phyloP scores from a whole-genome alignment of 345 rosid species.

The Psidium guajava region DNA sequence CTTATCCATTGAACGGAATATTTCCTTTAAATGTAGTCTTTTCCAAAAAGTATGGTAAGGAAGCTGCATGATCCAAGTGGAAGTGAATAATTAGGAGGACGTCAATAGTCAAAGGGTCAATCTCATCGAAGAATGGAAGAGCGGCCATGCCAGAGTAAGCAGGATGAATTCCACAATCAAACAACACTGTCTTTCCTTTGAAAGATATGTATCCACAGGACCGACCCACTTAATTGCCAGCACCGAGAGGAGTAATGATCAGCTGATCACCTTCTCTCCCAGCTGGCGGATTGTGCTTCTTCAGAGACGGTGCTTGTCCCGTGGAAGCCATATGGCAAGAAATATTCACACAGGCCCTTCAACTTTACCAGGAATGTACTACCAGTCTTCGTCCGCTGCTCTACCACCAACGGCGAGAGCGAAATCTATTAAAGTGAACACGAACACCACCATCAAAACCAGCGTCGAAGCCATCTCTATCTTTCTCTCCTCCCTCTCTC shows the following conservation, averaged over 20 bases:
- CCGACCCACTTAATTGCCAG: conserved; percentile 88
- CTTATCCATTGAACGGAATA: conserved; percentile 79
- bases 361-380: not conserved
- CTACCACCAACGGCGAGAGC: too few relatives aligned
- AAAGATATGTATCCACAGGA: conserved; percentile 84
- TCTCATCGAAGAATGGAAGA: conserved; percentile 85
- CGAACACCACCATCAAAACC: too few relatives aligned
- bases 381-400: too few relatives aligned
- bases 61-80: conserved; percentile 99
- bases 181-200: conserved; percentile 67
- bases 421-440: too few relatives aligned
- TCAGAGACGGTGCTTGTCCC: conserved; percentile 33
- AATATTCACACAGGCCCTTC: not conserved
- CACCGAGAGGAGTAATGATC: conserved; percentile 68
- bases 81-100: conserved; percentile 85
- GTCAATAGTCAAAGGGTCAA: conserved; percentile 78
- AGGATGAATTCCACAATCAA: conserved; percentile 91
- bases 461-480: too few relatives aligned
- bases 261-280: conserved; percentile 69
- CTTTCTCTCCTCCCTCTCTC: too few relatives aligned
- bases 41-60: conserved; percentile 84
- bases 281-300: conserved; percentile 49
- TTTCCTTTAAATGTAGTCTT: conserved; percentile 92
- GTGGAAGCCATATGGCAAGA: conserved; percentile 33
- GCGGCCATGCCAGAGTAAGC: conserved; percentile 96